Percentiles rank a stretch among this genome's conserved stretches.
Conservation (phyloP, 2,329 filamentous ascomycete genomes). For the Corinectria fuckeliana region DNA sequence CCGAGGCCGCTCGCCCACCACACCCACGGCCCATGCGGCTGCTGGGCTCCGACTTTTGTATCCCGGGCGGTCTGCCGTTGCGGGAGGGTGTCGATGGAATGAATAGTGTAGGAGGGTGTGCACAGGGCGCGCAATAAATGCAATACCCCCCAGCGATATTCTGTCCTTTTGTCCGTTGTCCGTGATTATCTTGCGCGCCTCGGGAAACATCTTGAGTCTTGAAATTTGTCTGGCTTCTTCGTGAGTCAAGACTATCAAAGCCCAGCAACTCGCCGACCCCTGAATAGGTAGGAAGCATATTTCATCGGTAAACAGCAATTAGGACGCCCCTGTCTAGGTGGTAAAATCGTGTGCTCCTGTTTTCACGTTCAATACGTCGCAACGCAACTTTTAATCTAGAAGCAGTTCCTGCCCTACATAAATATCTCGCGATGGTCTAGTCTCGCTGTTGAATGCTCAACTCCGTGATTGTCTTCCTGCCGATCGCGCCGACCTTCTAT, state of each 20-base stretch:
- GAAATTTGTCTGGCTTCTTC: neutral
- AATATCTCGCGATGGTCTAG: constrained; percentile 7
- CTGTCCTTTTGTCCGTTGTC: neutral
- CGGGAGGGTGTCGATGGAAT: constrained; percentile 38
- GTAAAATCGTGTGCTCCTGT: neutral
- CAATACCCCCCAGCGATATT: constrained; percentile 29
- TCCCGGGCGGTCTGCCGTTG: constrained; percentile 25
- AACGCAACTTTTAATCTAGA: neutral
- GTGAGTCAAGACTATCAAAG: neutral
- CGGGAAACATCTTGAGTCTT: too few relatives aligned
- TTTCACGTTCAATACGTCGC: neutral
- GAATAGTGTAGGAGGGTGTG: constrained; percentile 42
- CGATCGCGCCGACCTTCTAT: constrained; percentile 9
- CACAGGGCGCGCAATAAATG: constrained; percentile 40
- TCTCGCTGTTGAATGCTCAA: constrained; percentile 30
- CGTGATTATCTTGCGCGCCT: neutral
- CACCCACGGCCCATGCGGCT: constrained; percentile 12
- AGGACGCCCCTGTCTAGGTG: neutral
- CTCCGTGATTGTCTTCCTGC: constrained; percentile 9
- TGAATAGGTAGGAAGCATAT: neutral
- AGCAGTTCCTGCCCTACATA: neutral
- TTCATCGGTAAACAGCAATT: neutral
- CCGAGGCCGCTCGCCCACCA: constrained; percentile 13
- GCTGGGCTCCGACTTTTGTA: constrained; percentile 28
- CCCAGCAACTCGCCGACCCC: neutral